Base-by-base conservation (phyloP, 2,329 filamentous ascomycete genomes). In the Arthrobotrys iridis region DNA sequence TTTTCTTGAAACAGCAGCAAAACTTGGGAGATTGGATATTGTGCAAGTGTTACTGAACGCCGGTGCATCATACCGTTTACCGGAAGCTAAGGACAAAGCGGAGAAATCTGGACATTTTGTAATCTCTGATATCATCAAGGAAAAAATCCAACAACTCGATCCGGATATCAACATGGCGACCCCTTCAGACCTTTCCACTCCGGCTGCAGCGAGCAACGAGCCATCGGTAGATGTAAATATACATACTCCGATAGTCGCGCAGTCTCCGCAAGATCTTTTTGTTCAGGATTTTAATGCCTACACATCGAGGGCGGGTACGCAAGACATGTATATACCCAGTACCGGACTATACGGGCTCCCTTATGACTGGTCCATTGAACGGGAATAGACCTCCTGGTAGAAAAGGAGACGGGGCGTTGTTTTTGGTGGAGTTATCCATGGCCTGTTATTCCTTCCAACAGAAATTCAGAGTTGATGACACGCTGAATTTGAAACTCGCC, bases 1-100 rank as follows among this genome's bases (percentile, higher is more conserved):
- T 33, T 40, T 57, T 1, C 3, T 65, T n/a, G 62, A 65, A 65
- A 40, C 18, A 10, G 46, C 62, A 20, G 62, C 62, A 6, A 22
- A 5, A 33, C 46, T 65, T 37, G 62, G 62, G 15, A 55, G 48
- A 10, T 24, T 65, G 4, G 62, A 65, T 45, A 57, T 65, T n/a
- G 18, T 37, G 2, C 46, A 43, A 33, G 48, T 65, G 18, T 22
- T 65, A 20, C 22, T 65, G 4, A 46, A 65, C 15, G 37, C 46
- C 20, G 62, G 62, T 4, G 62, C 62, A 11, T 41, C 46, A 24
- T 3, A 65, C 7, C 46, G 48, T 4, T 5, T 65, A 20, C 33
- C 13, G 0, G 46, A 65, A 45, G 62, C 62, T 18, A 65, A 57
- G 18, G 18, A 2, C 15, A 33, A 30, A 8, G 62, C 62, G 5